These are phyloP conservation scores for Aspergillus persii DNA, from an alignment of 2,329 filamentous ascomycete species.

Conservation along the genomic window DNA sequence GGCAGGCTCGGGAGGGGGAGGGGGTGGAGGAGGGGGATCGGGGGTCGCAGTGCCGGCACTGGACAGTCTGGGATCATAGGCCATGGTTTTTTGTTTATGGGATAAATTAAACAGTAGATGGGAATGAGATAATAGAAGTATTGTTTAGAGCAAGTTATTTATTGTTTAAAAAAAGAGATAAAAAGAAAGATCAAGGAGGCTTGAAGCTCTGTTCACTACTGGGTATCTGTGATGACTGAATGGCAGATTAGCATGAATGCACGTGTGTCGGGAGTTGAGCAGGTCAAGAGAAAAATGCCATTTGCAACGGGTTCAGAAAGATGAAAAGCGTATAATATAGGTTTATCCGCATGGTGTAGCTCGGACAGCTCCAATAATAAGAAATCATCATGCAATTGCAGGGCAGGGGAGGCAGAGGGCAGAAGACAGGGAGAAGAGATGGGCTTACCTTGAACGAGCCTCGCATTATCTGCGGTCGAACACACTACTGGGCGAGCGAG, in stretches of 20 bases:
- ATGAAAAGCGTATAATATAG: conserved; percentile 54
- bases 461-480: conserved; percentile 28
- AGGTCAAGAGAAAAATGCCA: conserved; percentile 3
- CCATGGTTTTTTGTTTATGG: conserved; percentile 35
- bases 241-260: conserved; percentile 22
- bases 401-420: background rate
- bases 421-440: background rate
- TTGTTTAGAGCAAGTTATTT: too few relatives aligned
- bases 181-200: conserved; percentile 31
- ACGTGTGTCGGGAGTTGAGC: background rate
- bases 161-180: conserved; percentile 2
- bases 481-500: background rate
- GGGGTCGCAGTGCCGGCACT: conserved; percentile 45
- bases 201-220: conserved; percentile 35
- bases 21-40: conserved; percentile 49
- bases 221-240: conserved; percentile 31
- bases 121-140: conserved; percentile 8
- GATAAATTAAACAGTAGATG: background rate
- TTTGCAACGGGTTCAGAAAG: conserved; percentile 23
- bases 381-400: conserved; percentile 53
- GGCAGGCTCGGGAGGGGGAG: conserved; percentile 38
- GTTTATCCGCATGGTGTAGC: conserved; percentile 59
- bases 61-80: conserved; percentile 52
- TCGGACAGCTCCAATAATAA: conserved; percentile 79
- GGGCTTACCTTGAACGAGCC: conserved; percentile 30